Evolutionary conservation across 805 yeast genomes (phyloP), one percentile per base, ranked within the genome.

Genomic region (Brettanomyces anomalus): DNA sequence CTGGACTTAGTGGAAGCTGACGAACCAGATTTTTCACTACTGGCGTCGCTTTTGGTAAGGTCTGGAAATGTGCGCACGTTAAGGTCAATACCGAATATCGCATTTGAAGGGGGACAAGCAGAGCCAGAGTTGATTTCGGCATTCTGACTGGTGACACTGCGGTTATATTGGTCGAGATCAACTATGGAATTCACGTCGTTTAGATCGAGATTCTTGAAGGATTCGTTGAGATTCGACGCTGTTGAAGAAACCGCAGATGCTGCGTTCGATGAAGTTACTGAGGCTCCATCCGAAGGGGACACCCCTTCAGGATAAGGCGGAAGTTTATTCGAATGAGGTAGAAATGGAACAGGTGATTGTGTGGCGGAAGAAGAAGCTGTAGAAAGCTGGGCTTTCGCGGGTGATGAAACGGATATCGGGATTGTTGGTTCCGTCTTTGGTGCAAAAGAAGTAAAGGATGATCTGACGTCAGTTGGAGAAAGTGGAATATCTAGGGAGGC

Each of bases 161-260:
- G 18, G 37, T 19, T 14, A 35, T n/a, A 15, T 13, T 41, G 39
- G 18, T 35, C 39, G 11, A 33, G 35, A 18, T 36, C 36, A 11
- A 31, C 40, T 16, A 38, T 30, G 5, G 40, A 38, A 15, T 20
- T 28, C 18, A 38, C 40, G 26, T 38, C 40, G n/a, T 37, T 21
- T 8, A 38, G 34, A 24, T 38, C 34, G 6, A 38, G 33, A 24
- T 38, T 26, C 24, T 16, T n/a, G 24, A 38, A 18, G 10, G 33
- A 28, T 26, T 30, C 34, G 20, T 38, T 38, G 15, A 38, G 40
- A 15, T 26, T 38, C 8, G 30, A 21, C 16, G 21, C 31, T 11
- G 16, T 16, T 5, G 39, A 24, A 26, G 39, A 16, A 5, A 28
- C 18, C 15, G 18, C 15, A n/a, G 37, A 16, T 14, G 37, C 16